Percentiles rank a stretch among this genome's conserved stretches.
Evolutionary conservation across 768 basidiomycete genomes (phyloP).

Genomic region (Leccinum subgranulosum): DNA sequence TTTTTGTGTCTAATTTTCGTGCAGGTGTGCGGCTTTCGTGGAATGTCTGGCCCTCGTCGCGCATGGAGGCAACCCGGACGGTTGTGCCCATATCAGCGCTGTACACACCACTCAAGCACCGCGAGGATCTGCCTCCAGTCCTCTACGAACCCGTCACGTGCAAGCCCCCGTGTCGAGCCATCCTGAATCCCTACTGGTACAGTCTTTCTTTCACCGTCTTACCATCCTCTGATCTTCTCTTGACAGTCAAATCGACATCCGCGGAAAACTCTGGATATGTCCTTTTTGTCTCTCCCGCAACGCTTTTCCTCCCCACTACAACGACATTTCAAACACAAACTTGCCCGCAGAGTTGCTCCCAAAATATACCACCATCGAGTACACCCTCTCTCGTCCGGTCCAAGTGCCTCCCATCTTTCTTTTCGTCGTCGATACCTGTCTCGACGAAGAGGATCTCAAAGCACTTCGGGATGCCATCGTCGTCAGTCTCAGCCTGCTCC

Average conservation of each 20-base stretch:
- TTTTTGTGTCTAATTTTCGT: not conserved
- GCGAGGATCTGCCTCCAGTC: slow-evolving; percentile 93
- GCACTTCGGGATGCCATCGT: slow-evolving; percentile 93
- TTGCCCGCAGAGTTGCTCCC: slow-evolving; percentile 94
- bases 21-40: slow-evolving; percentile 92
- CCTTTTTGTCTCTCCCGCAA: slow-evolving; percentile 98
- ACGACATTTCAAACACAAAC: slow-evolving; percentile 96
- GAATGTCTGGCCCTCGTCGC: slow-evolving; percentile 98
- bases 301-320: slow-evolving; percentile 97
- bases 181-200: slow-evolving; percentile 96
- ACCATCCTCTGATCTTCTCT: not conserved
- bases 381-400: slow-evolving; percentile 90
- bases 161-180: slow-evolving; percentile 95
- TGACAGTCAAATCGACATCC: slow-evolving; percentile 92
- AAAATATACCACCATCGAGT: slow-evolving; percentile 99
- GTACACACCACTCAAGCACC: slow-evolving; percentile 91
- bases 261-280: slow-evolving; percentile 99
- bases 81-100: slow-evolving; percentile 98
- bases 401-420: slow-evolving; percentile 96
- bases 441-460: slow-evolving; percentile 94
- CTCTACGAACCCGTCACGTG: slow-evolving; percentile 98
- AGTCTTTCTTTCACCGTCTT: slow-evolving; percentile 17
- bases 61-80: slow-evolving; percentile 96
- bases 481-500: slow-evolving; percentile 88
- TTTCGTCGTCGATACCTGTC: slow-evolving; percentile 95